phyloP scores from a whole-genome alignment of 306 rosid genomes.

The Betula pendula region DNA sequence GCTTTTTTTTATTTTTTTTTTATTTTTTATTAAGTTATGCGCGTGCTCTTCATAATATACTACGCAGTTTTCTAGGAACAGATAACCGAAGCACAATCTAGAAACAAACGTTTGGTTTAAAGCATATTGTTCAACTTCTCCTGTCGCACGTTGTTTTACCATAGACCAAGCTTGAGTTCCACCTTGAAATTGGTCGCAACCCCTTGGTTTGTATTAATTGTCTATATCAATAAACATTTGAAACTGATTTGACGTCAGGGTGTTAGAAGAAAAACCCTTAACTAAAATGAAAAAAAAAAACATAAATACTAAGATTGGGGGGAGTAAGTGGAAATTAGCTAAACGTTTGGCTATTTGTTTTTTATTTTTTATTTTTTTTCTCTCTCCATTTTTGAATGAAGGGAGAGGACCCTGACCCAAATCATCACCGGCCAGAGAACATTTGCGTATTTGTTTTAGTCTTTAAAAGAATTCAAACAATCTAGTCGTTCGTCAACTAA shows the following conservation, averaged over 20 bases:
- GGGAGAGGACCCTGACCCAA: not conserved
- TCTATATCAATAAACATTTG: not conserved
- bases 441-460: constrained; percentile 24
- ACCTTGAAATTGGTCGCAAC: not conserved
- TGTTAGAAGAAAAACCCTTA: not conserved
- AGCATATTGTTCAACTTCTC: not conserved
- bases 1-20: too few species aligned
- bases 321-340: not conserved
- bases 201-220: not conserved
- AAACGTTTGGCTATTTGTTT: not conserved
- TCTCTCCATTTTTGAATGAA: not conserved
- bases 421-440: constrained; percentile 23
- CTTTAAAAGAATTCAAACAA: not conserved
- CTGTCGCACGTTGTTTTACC: not conserved
- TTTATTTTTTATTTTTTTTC: too few species aligned
- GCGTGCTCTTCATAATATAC: too few species aligned
- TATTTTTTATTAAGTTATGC: too few species aligned
- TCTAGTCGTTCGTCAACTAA: not conserved
- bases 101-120: too few species aligned
- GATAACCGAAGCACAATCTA: too few species aligned
- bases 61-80: too few species aligned
- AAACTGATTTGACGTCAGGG: not conserved
- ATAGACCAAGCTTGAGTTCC: too few species aligned
- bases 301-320: not conserved
- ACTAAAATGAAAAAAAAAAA: not conserved